phyloP scores from a whole-genome alignment of 768 basidiomycete species.

The Russula compacta region DNA sequence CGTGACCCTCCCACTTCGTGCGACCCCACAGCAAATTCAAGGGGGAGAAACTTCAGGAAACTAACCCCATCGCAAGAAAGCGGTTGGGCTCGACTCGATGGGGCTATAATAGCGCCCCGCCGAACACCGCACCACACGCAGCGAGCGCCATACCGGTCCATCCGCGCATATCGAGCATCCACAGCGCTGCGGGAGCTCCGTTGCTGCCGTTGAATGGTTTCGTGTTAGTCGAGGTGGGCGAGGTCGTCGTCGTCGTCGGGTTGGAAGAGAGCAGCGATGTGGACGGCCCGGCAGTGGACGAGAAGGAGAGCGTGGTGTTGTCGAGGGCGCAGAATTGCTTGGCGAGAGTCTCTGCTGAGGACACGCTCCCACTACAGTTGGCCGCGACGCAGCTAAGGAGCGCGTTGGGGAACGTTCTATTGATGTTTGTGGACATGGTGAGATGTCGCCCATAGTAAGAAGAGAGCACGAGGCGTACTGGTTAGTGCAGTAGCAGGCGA shows the following conservation, averaged over 20 bases:
- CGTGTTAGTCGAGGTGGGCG: not conserved
- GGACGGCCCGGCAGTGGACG: slow-evolving; percentile 28
- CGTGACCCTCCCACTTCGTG: not conserved
- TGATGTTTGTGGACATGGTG: not conserved
- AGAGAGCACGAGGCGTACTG: slow-evolving; percentile 20
- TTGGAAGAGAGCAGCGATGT: not conserved
- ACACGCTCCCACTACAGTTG: slow-evolving; percentile 32
- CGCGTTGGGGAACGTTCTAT: slow-evolving; percentile 29
- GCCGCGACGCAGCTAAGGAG: slow-evolving; percentile 32
- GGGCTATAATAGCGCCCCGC: slow-evolving; percentile 7
- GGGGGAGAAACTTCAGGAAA: too few species aligned
- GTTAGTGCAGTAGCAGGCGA: slow-evolving; percentile 42
- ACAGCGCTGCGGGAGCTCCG: not conserved
- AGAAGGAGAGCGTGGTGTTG: slow-evolving; percentile 28
- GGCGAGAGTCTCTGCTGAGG: slow-evolving; percentile 35
- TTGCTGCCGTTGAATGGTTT: not conserved
- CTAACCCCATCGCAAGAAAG: not conserved
- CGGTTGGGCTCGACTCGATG: not conserved
- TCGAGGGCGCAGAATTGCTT: slow-evolving; percentile 41
- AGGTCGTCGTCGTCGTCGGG: not conserved
- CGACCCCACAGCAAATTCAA: not conserved
- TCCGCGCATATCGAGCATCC: not conserved
- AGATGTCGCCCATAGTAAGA: not conserved
- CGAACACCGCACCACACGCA: slow-evolving; percentile 4
- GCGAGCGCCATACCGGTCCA: slow-evolving; percentile 1